These are phyloP conservation scores for Botrytis cinerea DNA, from an alignment of 2,329 filamentous ascomycete genomes.

Conservation along the genomic window DNA sequence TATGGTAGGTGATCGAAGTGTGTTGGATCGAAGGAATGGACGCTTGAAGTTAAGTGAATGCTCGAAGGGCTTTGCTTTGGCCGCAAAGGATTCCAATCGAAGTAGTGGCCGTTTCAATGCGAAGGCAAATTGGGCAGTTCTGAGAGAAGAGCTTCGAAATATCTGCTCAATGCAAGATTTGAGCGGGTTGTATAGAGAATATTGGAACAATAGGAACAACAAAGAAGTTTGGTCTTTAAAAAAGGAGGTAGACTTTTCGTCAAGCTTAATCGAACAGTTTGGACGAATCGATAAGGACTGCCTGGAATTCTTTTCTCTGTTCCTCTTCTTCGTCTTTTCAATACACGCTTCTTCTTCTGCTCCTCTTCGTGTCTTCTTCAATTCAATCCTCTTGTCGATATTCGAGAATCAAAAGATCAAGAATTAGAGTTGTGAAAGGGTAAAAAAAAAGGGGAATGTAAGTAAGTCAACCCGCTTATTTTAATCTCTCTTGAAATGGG, in stretches of 20 bases:
- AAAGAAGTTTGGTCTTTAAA: conserved; percentile 21
- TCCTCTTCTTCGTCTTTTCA: neutral
- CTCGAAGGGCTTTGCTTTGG: conserved; percentile 5
- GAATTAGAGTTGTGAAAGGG: conserved; percentile 12
- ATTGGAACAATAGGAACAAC: conserved; percentile 25
- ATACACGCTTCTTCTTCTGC: neutral
- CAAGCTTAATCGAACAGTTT: neutral
- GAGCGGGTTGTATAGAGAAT: neutral
- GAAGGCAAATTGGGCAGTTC: neutral
- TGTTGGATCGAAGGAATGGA: conserved; percentile 17
- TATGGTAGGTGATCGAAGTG: conserved; percentile 7
- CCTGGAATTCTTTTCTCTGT: neutral
- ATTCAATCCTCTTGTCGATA: conserved; percentile 1
- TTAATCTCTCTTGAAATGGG: conserved; percentile 4
- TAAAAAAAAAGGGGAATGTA: conserved; percentile 13
- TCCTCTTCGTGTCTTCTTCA: conserved; percentile 8
- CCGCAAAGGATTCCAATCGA: neutral
- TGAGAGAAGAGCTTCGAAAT: neutral
- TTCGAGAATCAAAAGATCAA: neutral
- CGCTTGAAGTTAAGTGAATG: neutral
- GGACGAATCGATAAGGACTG: conserved; percentile 17
- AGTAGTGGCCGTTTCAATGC: neutral
- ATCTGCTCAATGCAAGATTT: conserved; percentile 5
- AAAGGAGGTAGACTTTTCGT: conserved; percentile 17
- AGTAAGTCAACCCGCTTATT: conserved; percentile 9